These are phyloP conservation scores for Trametes sanguinea DNA, from an alignment of 768 basidiomycete genomes.

Conservation along the genomic window DNA sequence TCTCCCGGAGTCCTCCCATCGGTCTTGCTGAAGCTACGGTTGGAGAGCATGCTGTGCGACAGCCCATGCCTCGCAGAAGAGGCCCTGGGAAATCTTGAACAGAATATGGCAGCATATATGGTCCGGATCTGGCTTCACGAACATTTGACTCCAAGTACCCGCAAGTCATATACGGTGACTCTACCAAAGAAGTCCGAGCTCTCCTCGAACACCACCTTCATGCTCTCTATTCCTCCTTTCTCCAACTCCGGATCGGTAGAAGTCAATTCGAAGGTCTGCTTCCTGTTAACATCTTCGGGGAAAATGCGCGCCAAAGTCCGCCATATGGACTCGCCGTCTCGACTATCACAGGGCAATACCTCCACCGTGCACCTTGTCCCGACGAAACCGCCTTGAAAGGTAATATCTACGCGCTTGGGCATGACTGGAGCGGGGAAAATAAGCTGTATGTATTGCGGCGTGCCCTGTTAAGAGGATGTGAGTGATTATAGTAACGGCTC, in stretches of 20 bases:
- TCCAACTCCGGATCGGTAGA: constrained; percentile 18
- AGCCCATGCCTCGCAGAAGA: too few species aligned
- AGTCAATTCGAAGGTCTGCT: constrained; percentile 63
- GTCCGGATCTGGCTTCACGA: background rate
- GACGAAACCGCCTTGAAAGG: constrained; percentile 87
- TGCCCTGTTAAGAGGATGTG: constrained; percentile 50
- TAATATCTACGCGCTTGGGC: constrained; percentile 58
- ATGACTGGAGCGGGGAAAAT: constrained; percentile 54
- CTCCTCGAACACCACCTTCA: constrained; percentile 75
- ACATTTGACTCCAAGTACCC: constrained; percentile 30
- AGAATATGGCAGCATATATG: too few species aligned
- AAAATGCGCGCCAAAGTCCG: constrained; percentile 55
- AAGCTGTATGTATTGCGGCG: constrained; percentile 75
- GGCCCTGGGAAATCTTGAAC: too few species aligned
- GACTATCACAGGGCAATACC: constrained; percentile 33
- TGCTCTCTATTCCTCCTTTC: constrained; percentile 41
- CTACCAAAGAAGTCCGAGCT: constrained; percentile 88
- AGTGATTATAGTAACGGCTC: background rate
- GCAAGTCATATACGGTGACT: constrained; percentile 71
- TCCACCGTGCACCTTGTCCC: constrained; percentile 64
- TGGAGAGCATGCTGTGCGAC: too few species aligned
- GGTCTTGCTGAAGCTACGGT: too few species aligned
- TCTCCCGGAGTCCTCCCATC: too few species aligned
- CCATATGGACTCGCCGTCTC: constrained; percentile 46
- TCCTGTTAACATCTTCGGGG: constrained; percentile 79